phyloP scores from a whole-genome alignment of 2,329 filamentous ascomycete species.

The Rutstroemia sydowiana region DNA sequence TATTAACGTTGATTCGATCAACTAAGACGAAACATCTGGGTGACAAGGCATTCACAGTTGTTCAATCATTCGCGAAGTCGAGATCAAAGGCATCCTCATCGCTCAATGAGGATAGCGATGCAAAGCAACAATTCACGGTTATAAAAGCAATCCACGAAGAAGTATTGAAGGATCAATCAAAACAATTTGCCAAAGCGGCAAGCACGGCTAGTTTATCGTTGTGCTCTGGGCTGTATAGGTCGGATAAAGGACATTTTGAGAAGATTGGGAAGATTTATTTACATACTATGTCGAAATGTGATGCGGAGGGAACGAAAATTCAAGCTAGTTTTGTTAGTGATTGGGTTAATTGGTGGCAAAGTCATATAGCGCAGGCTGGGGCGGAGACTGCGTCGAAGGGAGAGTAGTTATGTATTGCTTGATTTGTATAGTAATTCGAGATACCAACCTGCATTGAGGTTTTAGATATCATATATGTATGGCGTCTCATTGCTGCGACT shows the following conservation, averaged over 20 bases:
- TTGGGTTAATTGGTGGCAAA: conserved; percentile 67
- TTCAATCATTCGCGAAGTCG: conserved; percentile 64
- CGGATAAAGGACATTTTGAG: conserved; percentile 45
- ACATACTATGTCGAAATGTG: conserved; percentile 52
- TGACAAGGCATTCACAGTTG: conserved; percentile 63
- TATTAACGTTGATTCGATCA: conserved; percentile 69
- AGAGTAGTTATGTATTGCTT: neutral
- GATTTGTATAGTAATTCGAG: neutral
- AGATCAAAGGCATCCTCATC: conserved; percentile 47
- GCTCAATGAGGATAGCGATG: conserved; percentile 37
- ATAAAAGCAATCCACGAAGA: conserved; percentile 63
- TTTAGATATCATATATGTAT: too few relatives aligned
- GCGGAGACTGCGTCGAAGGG: neutral
- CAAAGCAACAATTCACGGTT: conserved; percentile 38
- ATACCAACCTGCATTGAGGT: too few relatives aligned
- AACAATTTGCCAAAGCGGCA: conserved; percentile 65
- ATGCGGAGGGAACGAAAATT: conserved; percentile 50
- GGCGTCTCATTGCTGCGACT: too few relatives aligned
- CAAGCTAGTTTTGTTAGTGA: conserved; percentile 62
- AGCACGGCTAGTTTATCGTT: conserved; percentile 66
- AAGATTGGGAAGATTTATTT: conserved; percentile 58
- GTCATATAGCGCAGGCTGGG: conserved; percentile 29
- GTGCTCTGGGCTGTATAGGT: conserved; percentile 51
- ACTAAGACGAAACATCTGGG: conserved; percentile 70
- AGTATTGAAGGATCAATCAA: conserved; percentile 54